A percentile compares a stretch with the other conserved stretches of the same genome.
Conservation (phyloP, 305 asterid genomes). For the Ajuga reptans region DNA sequence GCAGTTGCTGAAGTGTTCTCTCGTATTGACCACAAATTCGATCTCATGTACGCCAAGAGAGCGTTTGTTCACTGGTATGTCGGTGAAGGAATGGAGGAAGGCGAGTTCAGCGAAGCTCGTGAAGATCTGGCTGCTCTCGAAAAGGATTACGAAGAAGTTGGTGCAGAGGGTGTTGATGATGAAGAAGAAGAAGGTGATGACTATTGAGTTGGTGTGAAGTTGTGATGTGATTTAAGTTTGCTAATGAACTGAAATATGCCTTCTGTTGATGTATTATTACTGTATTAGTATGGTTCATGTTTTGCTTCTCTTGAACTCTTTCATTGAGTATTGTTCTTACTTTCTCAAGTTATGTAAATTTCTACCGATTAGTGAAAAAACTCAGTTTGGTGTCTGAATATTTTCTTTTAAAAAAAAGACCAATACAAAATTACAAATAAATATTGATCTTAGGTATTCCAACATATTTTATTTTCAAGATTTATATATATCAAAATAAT, state of each 20-base stretch:
- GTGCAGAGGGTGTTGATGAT: no score
- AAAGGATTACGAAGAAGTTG: no score
- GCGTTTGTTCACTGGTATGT: slow-evolving; percentile 55
- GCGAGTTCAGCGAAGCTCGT: slow-evolving; percentile 6
- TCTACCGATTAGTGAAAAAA: background rate
- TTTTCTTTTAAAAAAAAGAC: no score
- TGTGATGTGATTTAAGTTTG: background rate
- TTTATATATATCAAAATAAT: no score
- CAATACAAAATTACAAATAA: no score
- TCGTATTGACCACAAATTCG: slow-evolving; percentile 48
- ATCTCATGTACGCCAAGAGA: slow-evolving; percentile 49
- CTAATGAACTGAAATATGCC: background rate
- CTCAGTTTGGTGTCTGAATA: no score
- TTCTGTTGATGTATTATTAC: background rate
- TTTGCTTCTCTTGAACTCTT: background rate
- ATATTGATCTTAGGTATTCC: no score
- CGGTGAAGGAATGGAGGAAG: slow-evolving; percentile 58
- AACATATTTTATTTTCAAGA: no score
- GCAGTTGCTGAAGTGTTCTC: slow-evolving; percentile 54
- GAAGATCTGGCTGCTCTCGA: no score
- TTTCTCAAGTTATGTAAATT: slow-evolving; percentile 12
- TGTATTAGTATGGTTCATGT: slow-evolving; percentile 20
- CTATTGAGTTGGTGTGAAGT: slow-evolving; percentile 22
- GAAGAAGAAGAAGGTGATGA: slow-evolving; percentile 46
- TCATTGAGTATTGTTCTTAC: background rate